These are phyloP conservation scores for Coniochaeta prunicola DNA, from an alignment of 2,329 filamentous ascomycete species.

Conservation along the genomic window DNA sequence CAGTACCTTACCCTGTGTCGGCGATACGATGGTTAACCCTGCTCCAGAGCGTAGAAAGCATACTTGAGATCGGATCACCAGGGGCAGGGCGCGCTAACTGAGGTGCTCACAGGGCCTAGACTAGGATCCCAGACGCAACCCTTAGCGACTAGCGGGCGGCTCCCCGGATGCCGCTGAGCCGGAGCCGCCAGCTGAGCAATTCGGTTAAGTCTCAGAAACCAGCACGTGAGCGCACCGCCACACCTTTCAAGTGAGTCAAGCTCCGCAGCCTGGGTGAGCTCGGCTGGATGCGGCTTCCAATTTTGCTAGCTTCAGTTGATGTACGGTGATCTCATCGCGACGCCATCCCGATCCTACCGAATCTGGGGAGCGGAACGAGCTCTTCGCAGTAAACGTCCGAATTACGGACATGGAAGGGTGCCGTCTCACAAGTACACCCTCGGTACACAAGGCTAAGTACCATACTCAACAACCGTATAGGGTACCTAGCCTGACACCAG, in stretches of 20 bases:
- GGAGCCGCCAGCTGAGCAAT: too few species aligned
- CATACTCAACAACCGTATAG: too few species aligned
- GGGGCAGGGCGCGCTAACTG: neutral
- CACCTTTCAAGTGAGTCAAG: neutral
- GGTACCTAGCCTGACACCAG: too few species aligned
- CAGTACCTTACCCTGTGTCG: neutral
- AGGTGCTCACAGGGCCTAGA: neutral
- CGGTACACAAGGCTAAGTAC: too few species aligned
- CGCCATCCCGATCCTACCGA: neutral
- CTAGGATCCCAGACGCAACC: neutral
- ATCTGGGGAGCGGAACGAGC: neutral
- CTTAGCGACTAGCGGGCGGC: neutral
- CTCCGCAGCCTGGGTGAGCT: neutral
- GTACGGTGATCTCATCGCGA: neutral
- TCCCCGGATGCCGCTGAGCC: neutral
- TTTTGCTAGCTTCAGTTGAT: neutral
- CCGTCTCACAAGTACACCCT: too few species aligned
- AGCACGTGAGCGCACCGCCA: neutral
- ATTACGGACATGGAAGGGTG: too few species aligned
- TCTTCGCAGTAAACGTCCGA: neutral
- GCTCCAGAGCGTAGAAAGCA: too few species aligned
- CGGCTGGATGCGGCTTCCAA: neutral
- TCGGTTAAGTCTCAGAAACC: too few species aligned
- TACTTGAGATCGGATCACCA: neutral
- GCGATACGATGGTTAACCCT: too few species aligned